Percentiles rank a stretch among this genome's conserved stretches.
These are phyloP conservation scores for Abortiporus biennis DNA, from an alignment of 1,284 basidiomycete species.

Conservation along the genomic window DNA sequence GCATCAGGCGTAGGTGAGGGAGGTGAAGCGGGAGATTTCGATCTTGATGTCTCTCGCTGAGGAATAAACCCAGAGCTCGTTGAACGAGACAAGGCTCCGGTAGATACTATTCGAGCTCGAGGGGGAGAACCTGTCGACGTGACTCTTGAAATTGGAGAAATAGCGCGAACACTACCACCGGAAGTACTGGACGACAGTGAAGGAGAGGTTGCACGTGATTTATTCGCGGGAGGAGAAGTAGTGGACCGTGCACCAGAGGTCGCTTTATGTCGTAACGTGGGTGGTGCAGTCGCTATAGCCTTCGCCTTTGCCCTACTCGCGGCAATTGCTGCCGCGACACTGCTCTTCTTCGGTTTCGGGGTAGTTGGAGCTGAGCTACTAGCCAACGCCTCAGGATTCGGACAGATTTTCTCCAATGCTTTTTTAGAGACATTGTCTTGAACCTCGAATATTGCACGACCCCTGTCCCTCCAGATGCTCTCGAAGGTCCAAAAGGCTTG, in stretches of 20 bases:
- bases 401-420: constrained; percentile 82
- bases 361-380: constrained; percentile 41
- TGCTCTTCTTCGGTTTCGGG: constrained; percentile 60
- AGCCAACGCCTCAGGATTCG: constrained; percentile 41
- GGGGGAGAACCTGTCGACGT: constrained; percentile 36
- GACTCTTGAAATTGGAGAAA: constrained; percentile 34
- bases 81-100: constrained; percentile 32
- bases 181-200: constrained; percentile 27
- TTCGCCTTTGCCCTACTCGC: constrained; percentile 80
- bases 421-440: constrained; percentile 73
- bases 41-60: constrained; percentile 21
- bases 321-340: constrained; percentile 76
- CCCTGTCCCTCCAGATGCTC: constrained; percentile 69
- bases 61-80: constrained; percentile 26
- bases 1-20: constrained; percentile 40
- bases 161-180: constrained; percentile 20
- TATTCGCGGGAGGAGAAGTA: constrained; percentile 36
- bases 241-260: constrained; percentile 48
- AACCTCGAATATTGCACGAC: constrained; percentile 52
- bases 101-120: constrained; percentile 36
- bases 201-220: constrained; percentile 41
- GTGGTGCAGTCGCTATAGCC: constrained; percentile 74
- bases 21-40: constrained; percentile 33
- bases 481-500: constrained; percentile 80
- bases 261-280: constrained; percentile 70